A percentile compares a stretch with the other conserved stretches of the same genome.
These are phyloP conservation scores for Populus hybrid DNA, from an alignment of 441 rosid genomes.

Conservation along the genomic window DNA sequence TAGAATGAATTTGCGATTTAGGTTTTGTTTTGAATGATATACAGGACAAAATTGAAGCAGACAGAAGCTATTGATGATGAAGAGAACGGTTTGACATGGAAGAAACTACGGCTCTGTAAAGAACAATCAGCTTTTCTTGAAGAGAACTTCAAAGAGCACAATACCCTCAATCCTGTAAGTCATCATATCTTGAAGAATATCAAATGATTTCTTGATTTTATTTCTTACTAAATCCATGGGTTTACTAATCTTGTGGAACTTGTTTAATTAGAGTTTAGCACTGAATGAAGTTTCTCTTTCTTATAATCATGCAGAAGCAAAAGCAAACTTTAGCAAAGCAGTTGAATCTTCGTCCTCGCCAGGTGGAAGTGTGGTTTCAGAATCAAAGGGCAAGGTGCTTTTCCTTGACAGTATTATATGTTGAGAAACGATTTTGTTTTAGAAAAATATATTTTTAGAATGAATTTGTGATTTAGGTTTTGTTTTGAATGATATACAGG, in stretches of 20 bases:
- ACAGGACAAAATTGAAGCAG: too few relatives aligned
- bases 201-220: not conserved
- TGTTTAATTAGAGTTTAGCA: not conserved
- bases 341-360: conserved; percentile 92
- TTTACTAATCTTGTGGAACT: not conserved
- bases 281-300: not conserved
- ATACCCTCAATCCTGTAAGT: conserved; percentile 87
- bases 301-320: conserved; percentile 53
- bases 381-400: conserved; percentile 87
- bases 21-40: too few relatives aligned
- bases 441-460: too few relatives aligned
- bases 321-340: conserved; percentile 85
- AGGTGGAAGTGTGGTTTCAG: conserved; percentile 99
- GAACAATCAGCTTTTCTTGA: conserved; percentile 94
- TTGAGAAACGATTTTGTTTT: not conserved
- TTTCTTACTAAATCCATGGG: not conserved
- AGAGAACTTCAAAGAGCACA: conserved; percentile 91
- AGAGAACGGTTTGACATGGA: conserved; percentile 71
- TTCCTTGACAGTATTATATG: not conserved
- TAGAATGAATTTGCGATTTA: too few relatives aligned
- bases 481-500: conserved; percentile 31
- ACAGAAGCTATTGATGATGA: conserved; percentile 47
- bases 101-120: conserved; percentile 88
- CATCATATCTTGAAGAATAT: not conserved
- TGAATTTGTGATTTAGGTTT: not conserved